These are phyloP conservation scores for Fagus crenata DNA, from an alignment of 306 rosid species.

Conservation along the genomic window DNA sequence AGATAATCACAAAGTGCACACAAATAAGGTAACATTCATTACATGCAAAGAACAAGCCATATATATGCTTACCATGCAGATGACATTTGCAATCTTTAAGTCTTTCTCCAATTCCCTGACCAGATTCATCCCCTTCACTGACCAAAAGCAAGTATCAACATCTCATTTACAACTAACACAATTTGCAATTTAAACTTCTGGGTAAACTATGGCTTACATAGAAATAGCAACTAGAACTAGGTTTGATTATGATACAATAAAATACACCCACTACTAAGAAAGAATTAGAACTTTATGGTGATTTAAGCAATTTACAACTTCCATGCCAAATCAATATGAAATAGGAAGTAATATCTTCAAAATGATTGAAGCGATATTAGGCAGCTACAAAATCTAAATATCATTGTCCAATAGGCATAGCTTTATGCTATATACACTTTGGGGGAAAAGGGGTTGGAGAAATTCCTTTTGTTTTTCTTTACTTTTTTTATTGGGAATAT, in stretches of 20 bases:
- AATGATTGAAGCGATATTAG: not conserved
- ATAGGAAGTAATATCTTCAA: not conserved
- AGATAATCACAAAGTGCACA: slow-evolving; percentile 20
- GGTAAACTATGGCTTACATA: slow-evolving; percentile 9
- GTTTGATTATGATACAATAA: not conserved
- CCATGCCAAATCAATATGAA: not conserved
- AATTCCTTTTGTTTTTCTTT: slow-evolving; percentile 23
- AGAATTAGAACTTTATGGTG: slow-evolving; percentile 21
- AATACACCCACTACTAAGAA: slow-evolving; percentile 14
- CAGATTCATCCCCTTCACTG: slow-evolving; percentile 99
- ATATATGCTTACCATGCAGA: slow-evolving; percentile 76
- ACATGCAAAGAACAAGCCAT: slow-evolving; percentile 20
- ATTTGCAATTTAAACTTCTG: slow-evolving; percentile 16
- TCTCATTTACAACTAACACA: slow-evolving; percentile 36
- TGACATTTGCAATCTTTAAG: slow-evolving; percentile 92
- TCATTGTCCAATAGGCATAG: slow-evolving; percentile 24
- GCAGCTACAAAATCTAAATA: slow-evolving; percentile 23
- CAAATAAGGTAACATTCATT: slow-evolving; percentile 18
- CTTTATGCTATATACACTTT: slow-evolving; percentile 12
- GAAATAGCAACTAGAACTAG: slow-evolving; percentile 15
- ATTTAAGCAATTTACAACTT: slow-evolving; percentile 14
- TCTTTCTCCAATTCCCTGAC: slow-evolving; percentile 97
- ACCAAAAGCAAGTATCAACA: slow-evolving; percentile 81
- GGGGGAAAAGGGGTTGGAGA: slow-evolving; percentile 1
- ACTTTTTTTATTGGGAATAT: too few relatives aligned